Conservation (phyloP, 106 monocot genomes). For the Dioscorea alata region DNA sequence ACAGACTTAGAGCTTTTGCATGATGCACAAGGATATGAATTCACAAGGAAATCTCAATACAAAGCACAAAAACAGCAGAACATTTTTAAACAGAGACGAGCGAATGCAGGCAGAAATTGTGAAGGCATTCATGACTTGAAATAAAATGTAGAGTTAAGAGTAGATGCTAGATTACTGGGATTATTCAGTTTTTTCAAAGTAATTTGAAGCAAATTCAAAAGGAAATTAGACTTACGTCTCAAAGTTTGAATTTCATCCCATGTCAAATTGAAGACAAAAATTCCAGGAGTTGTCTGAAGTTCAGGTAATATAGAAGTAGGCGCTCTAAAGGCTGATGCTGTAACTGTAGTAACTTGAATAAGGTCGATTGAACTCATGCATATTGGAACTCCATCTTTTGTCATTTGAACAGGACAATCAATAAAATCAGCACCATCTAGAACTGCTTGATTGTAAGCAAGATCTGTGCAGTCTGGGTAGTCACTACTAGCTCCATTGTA, state of each 20-base stretch:
- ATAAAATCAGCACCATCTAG: constrained; percentile 76
- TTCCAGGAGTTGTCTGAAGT: constrained; percentile 46
- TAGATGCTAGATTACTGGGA: no score
- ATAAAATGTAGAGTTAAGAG: no score
- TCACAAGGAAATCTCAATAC: no score
- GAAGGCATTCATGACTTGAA: no score
- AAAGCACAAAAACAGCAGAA: no score
- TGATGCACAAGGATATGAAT: no score
- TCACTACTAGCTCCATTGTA: constrained; percentile 89
- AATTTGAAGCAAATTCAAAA: no score
- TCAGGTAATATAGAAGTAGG: constrained; percentile 37
- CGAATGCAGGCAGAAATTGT: no score
- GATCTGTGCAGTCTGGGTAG: constrained; percentile 86
- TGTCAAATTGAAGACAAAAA: constrained; percentile 84
- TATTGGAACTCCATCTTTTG: constrained; percentile 56
- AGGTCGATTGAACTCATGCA: constrained; percentile 78
- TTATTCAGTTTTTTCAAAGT: no score
- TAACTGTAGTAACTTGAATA: constrained; percentile 44
- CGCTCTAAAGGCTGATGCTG: constrained; percentile 29
- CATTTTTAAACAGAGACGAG: no score
- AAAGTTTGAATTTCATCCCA: constrained; percentile 65
- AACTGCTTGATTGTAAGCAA: constrained; percentile 76
- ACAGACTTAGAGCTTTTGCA: no score
- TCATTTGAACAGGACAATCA: constrained; percentile 81
- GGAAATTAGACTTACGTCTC: constrained; percentile 44